Evolutionary conservation across 768 basidiomycete species (phyloP).

Genomic region (Mycena indigotica): DNA sequence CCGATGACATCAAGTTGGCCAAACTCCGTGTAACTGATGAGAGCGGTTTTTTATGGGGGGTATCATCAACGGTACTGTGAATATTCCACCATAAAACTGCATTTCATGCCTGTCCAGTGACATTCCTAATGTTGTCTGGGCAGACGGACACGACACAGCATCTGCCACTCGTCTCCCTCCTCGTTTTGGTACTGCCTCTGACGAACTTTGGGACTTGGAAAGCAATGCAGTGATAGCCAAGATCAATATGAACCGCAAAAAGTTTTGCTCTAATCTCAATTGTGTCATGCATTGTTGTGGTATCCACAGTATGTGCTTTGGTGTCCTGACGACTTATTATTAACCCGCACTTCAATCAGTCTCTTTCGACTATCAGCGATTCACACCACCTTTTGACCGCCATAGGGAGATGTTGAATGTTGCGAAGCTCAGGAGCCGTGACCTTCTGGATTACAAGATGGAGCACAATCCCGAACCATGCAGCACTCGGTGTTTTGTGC

Average conservation of each 20-base stretch:
- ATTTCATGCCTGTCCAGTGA: background rate
- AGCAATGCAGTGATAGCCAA: background rate
- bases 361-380: no score
- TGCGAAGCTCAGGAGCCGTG: background rate
- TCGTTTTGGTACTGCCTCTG: background rate
- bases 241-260: background rate
- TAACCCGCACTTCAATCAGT: no score
- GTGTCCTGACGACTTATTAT: no score
- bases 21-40: background rate
- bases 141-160: background rate
- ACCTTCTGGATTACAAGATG: background rate
- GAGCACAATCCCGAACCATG: background rate
- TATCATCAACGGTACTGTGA: background rate
- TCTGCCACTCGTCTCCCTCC: slow-evolving; percentile 1
- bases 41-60: background rate
- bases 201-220: background rate
- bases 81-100: background rate
- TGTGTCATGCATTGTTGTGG: slow-evolving; percentile 4
- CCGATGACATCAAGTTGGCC: background rate
- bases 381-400: no score
- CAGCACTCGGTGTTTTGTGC: background rate
- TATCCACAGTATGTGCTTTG: slow-evolving; percentile 4
- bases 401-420: background rate
- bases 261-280: slow-evolving; percentile 11
- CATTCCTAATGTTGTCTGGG: slow-evolving; percentile 5